phyloP scores from a whole-genome alignment of 768 basidiomycete genomes.

The Termitomyces sp. region DNA sequence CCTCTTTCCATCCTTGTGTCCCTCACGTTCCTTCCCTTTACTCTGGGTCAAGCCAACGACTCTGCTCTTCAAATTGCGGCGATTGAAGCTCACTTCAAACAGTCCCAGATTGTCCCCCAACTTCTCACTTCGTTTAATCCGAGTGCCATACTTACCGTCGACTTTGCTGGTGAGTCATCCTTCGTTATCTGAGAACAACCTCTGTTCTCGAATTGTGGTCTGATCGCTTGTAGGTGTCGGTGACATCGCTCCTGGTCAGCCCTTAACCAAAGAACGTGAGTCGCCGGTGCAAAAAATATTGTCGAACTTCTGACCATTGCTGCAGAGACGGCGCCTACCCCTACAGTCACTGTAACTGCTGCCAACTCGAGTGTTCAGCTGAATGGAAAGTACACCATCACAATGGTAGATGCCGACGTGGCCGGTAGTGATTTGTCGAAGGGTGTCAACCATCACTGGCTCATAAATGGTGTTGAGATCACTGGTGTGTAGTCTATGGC shows the following conservation, averaged over 20 bases:
- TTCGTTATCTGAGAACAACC: neutral
- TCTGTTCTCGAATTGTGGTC: constrained; percentile 1
- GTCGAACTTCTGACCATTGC: neutral
- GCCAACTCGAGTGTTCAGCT: constrained; percentile 41
- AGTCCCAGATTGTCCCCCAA: constrained; percentile 56
- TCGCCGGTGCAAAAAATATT: constrained; percentile 6
- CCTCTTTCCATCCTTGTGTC: constrained; percentile 25
- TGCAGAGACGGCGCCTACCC: constrained; percentile 51
- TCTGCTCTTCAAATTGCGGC: constrained; percentile 42
- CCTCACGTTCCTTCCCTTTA: constrained; percentile 35
- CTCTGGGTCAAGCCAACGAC: constrained; percentile 39
- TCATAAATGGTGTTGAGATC: constrained; percentile 60
- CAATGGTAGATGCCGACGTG: constrained; percentile 71
- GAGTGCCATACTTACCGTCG: constrained; percentile 46
- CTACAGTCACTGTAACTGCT: constrained; percentile 46
- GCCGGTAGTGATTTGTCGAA: constrained; percentile 53
- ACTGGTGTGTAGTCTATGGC: constrained; percentile 23
- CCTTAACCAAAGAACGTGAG: constrained; percentile 52
- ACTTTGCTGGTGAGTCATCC: constrained; percentile 32
- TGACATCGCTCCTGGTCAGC: constrained; percentile 50
- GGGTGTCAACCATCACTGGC: constrained; percentile 76
- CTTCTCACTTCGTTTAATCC: constrained; percentile 58
- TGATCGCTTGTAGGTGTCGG: constrained; percentile 29
- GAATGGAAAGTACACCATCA: constrained; percentile 53
- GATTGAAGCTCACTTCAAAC: constrained; percentile 64